Evolutionary conservation across 164 flowering plant species (phyloP).

Genomic region (Aristolochia californica): DNA sequence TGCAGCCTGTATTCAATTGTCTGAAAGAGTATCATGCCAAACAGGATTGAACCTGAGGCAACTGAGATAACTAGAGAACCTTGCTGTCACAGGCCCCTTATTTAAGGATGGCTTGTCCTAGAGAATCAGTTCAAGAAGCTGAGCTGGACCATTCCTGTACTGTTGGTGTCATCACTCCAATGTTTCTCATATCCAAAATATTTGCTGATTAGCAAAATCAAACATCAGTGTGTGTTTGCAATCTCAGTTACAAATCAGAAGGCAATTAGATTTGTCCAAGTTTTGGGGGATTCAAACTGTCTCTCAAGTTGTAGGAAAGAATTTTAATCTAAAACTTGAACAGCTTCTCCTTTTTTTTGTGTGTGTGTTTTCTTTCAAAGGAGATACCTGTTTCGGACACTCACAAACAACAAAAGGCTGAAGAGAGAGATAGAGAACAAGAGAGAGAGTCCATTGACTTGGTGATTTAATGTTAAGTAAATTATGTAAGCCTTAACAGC

Average conservation of each 20-base stretch:
- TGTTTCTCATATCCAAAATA: conserved; percentile 59
- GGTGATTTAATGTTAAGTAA: too few relatives aligned
- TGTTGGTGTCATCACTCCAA: conserved; percentile 57
- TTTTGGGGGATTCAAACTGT: background rate
- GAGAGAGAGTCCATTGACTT: too few relatives aligned
- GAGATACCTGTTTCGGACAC: too few relatives aligned
- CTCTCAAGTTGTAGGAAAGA: background rate
- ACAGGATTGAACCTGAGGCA: too few relatives aligned
- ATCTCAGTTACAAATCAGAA: background rate
- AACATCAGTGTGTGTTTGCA: background rate
- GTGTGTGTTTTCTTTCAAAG: background rate
- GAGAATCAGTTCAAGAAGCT: conserved; percentile 3
- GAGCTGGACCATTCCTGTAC: conserved; percentile 49
- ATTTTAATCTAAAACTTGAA: background rate
- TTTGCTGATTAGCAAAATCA: conserved; percentile 40
- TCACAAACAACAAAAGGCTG: too few relatives aligned
- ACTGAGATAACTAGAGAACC: too few relatives aligned
- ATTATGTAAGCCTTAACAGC: too few relatives aligned
- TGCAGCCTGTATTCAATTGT: too few relatives aligned
- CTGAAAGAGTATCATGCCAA: too few relatives aligned
- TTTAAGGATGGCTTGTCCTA: background rate
- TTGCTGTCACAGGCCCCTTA: too few relatives aligned
- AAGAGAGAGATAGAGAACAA: too few relatives aligned
- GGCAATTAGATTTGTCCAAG: background rate
- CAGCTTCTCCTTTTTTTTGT: background rate